Evolutionary conservation across 2,329 filamentous ascomycete species (phyloP).

Genomic region (Sclerotinia nivalis): DNA sequence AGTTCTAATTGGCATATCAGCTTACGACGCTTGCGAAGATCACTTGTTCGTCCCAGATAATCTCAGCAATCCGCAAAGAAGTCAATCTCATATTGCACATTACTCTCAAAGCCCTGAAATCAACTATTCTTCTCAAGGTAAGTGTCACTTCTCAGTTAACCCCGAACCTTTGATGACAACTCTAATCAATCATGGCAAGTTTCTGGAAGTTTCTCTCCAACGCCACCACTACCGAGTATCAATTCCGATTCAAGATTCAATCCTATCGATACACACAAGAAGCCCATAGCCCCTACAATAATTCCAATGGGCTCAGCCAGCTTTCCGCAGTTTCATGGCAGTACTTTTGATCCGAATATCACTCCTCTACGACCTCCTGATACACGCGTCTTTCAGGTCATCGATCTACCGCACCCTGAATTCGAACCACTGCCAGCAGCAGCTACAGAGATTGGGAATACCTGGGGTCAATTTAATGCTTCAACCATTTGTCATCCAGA

Average conservation of each 20-base stretch:
- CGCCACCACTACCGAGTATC: neutral
- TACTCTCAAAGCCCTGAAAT: neutral
- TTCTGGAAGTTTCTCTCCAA: neutral
- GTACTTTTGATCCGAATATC: neutral
- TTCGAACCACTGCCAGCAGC: neutral
- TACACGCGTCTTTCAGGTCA: neutral
- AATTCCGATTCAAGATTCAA: neutral
- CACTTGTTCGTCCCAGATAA: slow-evolving; percentile 21
- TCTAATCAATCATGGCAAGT: slow-evolving; percentile 8
- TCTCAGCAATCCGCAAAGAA: slow-evolving; percentile 14
- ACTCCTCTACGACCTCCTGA: slow-evolving; percentile 4
- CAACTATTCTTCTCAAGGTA: neutral
- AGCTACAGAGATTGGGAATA: neutral
- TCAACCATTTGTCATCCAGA: neutral
- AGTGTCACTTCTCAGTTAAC: neutral
- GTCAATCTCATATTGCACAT: neutral
- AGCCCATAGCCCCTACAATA: neutral
- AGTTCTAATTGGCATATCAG: neutral
- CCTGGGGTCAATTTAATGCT: neutral
- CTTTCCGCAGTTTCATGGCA: neutral
- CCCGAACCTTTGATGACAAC: no score
- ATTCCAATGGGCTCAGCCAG: neutral
- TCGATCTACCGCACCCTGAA: neutral
- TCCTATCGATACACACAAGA: neutral
- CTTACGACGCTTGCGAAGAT: slow-evolving; percentile 8